A percentile compares a stretch with the other conserved stretches of the same genome.
These are phyloP conservation scores for Solanum phureja DNA, from an alignment of 257 asterid genomes.

Conservation along the genomic window DNA sequence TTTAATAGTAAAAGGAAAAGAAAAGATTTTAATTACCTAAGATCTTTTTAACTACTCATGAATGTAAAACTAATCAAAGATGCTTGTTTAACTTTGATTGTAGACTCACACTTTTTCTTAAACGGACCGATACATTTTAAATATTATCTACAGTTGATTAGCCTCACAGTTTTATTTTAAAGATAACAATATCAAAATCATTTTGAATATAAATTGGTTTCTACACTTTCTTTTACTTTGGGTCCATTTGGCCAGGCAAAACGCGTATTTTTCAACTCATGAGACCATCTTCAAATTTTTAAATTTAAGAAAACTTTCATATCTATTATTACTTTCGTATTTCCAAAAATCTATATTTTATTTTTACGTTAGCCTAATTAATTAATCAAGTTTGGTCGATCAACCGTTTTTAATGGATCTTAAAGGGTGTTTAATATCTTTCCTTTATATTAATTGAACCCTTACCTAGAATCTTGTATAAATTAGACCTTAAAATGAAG, in stretches of 20 bases:
- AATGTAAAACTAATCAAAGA: neutral
- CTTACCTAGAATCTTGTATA: too few species aligned
- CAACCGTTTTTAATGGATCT: neutral
- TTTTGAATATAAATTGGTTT: neutral
- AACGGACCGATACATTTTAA: neutral
- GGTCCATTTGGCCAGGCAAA: neutral
- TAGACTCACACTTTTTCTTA: neutral
- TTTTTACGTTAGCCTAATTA: neutral
- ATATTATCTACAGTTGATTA: neutral
- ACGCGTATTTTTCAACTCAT: too few species aligned
- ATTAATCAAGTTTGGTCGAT: too few species aligned
- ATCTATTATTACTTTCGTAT: too few species aligned
- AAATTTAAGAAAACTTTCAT: neutral
- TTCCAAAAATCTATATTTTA: neutral
- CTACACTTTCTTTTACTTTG: neutral
- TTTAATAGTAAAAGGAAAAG: too few species aligned
- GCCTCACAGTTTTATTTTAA: neutral
- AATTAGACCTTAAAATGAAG: too few species aligned
- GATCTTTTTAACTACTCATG: neutral
- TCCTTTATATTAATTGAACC: neutral
- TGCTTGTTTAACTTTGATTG: neutral
- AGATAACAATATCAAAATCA: neutral
- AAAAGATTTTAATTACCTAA: neutral
- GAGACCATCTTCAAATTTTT: neutral
- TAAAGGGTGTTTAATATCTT: neutral